These are phyloP conservation scores for Exophiala sp. DNA, from an alignment of 2,329 filamentous ascomycete species.

Conservation along the genomic window DNA sequence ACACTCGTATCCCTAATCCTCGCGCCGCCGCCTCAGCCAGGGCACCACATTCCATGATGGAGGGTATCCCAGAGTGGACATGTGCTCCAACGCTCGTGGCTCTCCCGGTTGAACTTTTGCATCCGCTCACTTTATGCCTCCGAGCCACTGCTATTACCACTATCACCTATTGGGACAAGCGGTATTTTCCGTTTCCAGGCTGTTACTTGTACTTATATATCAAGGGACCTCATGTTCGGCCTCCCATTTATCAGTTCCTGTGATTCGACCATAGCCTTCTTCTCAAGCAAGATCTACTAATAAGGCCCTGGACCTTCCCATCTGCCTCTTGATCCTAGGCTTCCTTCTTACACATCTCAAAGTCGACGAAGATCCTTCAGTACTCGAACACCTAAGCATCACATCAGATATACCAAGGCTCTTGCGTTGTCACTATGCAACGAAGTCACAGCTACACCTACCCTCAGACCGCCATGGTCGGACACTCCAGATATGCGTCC, in stretches of 20 bases:
- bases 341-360: slow-evolving; percentile 6
- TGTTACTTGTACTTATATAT: slow-evolving; percentile 18
- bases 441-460: slow-evolving; percentile 27
- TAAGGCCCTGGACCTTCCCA: slow-evolving; percentile 17
- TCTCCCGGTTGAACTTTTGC: slow-evolving; percentile 24
- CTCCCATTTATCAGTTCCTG: slow-evolving; percentile 16
- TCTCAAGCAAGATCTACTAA: slow-evolving; percentile 11
- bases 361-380: background rate
- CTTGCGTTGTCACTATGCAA: slow-evolving; percentile 19
- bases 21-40: slow-evolving; percentile 15
- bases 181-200: slow-evolving; percentile 18
- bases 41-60: slow-evolving; percentile 3
- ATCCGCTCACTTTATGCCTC: slow-evolving; percentile 3
- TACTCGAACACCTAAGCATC: background rate
- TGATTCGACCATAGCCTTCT: slow-evolving; percentile 14
- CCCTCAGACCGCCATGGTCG: slow-evolving; percentile 19
- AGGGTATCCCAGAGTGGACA: slow-evolving; percentile 9
- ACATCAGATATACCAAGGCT: background rate
- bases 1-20: slow-evolving; percentile 2
- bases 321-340: slow-evolving; percentile 4
- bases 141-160: slow-evolving; percentile 8
- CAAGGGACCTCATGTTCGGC: slow-evolving; percentile 19
- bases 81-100: slow-evolving; percentile 10
- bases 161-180: slow-evolving; percentile 12
- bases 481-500: slow-evolving; percentile 27